phyloP scores from a whole-genome alignment of 345 rosid species.

The Erodium maritimum region DNA sequence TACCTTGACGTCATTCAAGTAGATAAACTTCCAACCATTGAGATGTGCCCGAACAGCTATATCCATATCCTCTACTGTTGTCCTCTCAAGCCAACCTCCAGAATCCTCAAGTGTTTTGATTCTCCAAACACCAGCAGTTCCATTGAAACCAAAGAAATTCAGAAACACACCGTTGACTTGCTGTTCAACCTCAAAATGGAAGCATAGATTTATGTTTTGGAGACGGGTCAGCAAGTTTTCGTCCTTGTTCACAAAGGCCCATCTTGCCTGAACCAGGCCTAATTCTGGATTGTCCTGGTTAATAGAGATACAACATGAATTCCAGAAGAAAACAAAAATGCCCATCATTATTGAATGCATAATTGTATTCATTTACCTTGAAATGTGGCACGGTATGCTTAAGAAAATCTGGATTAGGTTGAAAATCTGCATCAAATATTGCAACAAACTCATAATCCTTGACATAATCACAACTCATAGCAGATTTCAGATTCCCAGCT shows the following conservation, averaged over 20 bases:
- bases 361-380: constrained; percentile 30
- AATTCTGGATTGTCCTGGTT: constrained; percentile 50
- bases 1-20: constrained; percentile 76
- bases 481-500: constrained; percentile 88
- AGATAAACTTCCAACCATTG: constrained; percentile 78
- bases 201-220: constrained; percentile 69
- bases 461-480: constrained; percentile 70
- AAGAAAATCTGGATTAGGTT: constrained; percentile 61
- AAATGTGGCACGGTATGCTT: constrained; percentile 70
- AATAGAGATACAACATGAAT: constrained; percentile 2
- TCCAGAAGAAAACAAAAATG: not conserved
- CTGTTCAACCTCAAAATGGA: constrained; percentile 80
- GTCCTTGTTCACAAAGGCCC: constrained; percentile 78
- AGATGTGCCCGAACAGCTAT: constrained; percentile 86
- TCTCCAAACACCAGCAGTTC: constrained; percentile 90
- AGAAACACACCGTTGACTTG: constrained; percentile 68
- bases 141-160: constrained; percentile 85
- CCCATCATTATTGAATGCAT: not conserved
- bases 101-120: constrained; percentile 78
- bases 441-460: constrained; percentile 71
- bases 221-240: constrained; percentile 81
- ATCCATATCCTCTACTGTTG: constrained; percentile 86
- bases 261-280: constrained; percentile 73
- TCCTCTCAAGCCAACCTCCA: constrained; percentile 90
- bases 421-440: constrained; percentile 81